phyloP scores from a whole-genome alignment of 495 filamentous ascomycete genomes.

The Astrothelium subdiscretum region DNA sequence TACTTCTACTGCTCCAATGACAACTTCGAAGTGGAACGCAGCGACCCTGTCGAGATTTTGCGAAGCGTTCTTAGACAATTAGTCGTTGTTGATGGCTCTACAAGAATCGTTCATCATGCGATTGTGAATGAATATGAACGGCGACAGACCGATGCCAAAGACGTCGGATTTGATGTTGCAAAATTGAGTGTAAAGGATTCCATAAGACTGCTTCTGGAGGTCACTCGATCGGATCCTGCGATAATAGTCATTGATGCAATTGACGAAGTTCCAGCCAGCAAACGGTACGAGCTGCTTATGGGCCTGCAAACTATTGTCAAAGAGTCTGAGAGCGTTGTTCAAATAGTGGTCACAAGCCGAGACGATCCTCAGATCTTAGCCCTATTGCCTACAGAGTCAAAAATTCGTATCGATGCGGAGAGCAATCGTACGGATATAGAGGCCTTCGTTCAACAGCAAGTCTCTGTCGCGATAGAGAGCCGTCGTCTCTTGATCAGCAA shows the following conservation, averaged over 20 bases:
- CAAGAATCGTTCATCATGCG: not conserved
- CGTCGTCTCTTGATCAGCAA: not conserved
- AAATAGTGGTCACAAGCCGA: not conserved
- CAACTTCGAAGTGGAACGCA: slow-evolving; percentile 22
- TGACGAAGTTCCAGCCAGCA: not conserved
- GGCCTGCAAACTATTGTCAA: not conserved
- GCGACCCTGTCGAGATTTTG: slow-evolving; percentile 26
- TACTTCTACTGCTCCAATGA: slow-evolving; percentile 32
- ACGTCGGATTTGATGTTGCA: not conserved
- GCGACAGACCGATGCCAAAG: not conserved
- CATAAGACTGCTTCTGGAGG: not conserved
- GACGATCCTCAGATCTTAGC: not conserved
- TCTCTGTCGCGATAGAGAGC: not conserved
- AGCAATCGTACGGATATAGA: not conserved
- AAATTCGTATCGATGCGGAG: not conserved
- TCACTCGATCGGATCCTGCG: not conserved
- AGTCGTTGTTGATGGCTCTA: not conserved
- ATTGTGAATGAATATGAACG: not conserved
- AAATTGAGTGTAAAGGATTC: not conserved
- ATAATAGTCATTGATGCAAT: not conserved
- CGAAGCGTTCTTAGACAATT: slow-evolving; percentile 32
- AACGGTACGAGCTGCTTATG: not conserved
- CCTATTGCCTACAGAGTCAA: not conserved
- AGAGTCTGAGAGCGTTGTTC: not conserved
- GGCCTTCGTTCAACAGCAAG: not conserved